Evolutionary conservation across 2,329 filamentous ascomycete genomes (phyloP), one percentile per base, ranked within the genome.

Genomic region (Sphaerulina vaccinii): DNA sequence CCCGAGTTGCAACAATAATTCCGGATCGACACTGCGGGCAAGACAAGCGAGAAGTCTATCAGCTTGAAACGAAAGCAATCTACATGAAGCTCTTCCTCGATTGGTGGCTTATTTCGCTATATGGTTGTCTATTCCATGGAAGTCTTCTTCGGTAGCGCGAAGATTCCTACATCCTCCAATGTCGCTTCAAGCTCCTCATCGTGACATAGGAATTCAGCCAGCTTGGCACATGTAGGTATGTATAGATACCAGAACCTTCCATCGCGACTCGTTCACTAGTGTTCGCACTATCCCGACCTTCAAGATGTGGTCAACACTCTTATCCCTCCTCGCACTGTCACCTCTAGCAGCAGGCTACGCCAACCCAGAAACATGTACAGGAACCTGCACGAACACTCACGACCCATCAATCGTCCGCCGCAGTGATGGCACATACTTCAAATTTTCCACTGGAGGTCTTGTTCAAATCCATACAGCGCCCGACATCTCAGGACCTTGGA

Each of bases 371-470:
- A 22, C 68, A 19, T 76, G 73, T 65, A 67, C 64, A 8, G 74
- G 74, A 33, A 57, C 61, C 10, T 76, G 73, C 62, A 68, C 52
- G 41, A 74, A 76, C 49, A 67, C 71, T 5, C 77, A 79, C 54
- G 78, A 80, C 52, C 78, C 78, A 0, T 65, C 71, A 1, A 57
- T 80, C 33, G 75, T 80, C 57, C 70, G 68, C 5, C 72, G 76
- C 52, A 65, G 70, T 1, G 77, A 80, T 59, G 73, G 75, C 13
- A 75, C 59, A 0, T 81, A 80, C 62, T 80, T 74, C 62, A 75
- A 77, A 8, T 80, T 80, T 60, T 77, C 76, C 1, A 80, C 78
- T 0, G 75, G 75, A 18, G 73, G 73, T 19, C 70, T 73, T 44
- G 76, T 81, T 24, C 70, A 74, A 1, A 73, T 79, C 39, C 73